Base-by-base conservation (phyloP, 169 alveolate species). In the Cystoisospora suis region DNA sequence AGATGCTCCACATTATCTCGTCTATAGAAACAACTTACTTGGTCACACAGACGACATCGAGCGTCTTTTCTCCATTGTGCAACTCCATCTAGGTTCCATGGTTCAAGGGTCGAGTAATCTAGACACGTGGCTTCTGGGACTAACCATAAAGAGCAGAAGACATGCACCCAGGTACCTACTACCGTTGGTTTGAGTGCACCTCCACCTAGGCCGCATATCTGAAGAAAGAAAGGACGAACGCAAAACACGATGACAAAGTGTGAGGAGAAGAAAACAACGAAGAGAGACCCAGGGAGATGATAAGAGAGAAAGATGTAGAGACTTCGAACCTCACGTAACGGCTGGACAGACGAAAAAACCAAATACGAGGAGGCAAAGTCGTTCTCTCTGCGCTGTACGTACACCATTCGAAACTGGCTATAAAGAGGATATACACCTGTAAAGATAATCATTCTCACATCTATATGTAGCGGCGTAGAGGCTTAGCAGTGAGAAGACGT, bases 151-250 rank as follows among this genome's bases (percentile, higher is more conserved):
- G 59, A 81, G 61, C 94, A 90, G 79, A 83, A 53, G 3, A 90
- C 7, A 58, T 90, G 94, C 34, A 75, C 94, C 94, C 97, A 95
- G n/a, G 61, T 88, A 42, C 93, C 96, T 5, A n/a, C 44, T 23
- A 36, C 92, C 38, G 95, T 88, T 27, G 91, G 90, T 61, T 93
- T 94, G 56, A 94, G 49, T 44, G 96, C 96, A 56, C 97, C 97
- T 32, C 96, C 95, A 29, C 96, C 95, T 0, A 92, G 90, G 87
- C 94, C 93, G 83, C 97, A 95, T 3, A 95, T 70, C 91, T 86
- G 86, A 12, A 36, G 23, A 32, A 27, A 72, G 42, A 65, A 20
- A n/a, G n/a, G n/a, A n/a, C n/a, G n/a, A n/a, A n/a, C n/a, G n/a
- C n/a, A n/a, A n/a, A n/a, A n/a, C n/a, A n/a, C n/a, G n/a, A n/a